Base-by-base conservation (phyloP, 352 stramenopile genomes). In the Globisporangium paddicum region DNA sequence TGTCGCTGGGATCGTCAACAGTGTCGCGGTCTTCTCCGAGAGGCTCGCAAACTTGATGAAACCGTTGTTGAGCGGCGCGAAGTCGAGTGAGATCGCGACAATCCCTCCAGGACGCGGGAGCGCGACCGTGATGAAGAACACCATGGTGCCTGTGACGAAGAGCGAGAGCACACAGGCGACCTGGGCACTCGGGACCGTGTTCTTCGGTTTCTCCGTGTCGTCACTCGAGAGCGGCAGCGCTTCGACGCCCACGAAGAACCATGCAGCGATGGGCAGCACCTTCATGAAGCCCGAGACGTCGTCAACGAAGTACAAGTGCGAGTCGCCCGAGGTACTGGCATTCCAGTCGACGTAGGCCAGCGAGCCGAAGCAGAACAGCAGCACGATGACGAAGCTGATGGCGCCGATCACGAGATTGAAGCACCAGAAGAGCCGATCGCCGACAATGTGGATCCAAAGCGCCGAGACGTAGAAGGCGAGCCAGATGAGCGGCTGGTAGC, bases 1-100 rank as follows among this genome's bases (percentile, higher is more conserved):
- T 1, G 73, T 86, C 2, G 73, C 76, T 4, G 73, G 73, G 1
- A 83, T 35, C 18, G 73, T 84, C 1, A 83, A 23, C 26, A 82
- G 28, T 5, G 63, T 82, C 1, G 73, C 71, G 3, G 44, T 8
- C 2, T 56, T 28, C 0, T 50, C 47, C 9, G 42, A 41, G 2
- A 77, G 62, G 0, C 55, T 26, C 28, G 28, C 6, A 32, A 32
- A 19, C 32, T 21, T 14, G 46, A 53, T 13, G 9, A 80, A 81
- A 19, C 75, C 70, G 42, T 62, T 71, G 48, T 72, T 61, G 40
- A 77, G 73, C 2, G 72, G 72, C 16, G 69, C 63, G 0, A 82
- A 40, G 18, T 73, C 64, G 0, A 35, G 46, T 2, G 55, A 26
- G 0, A 86, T 26, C 8, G 41, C 52, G 3, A 86, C 28, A 32